A percentile compares a stretch with the other conserved stretches of the same genome.
These are phyloP conservation scores for Solanum chacoense DNA, from an alignment of 305 asterid genomes.

Conservation along the genomic window DNA sequence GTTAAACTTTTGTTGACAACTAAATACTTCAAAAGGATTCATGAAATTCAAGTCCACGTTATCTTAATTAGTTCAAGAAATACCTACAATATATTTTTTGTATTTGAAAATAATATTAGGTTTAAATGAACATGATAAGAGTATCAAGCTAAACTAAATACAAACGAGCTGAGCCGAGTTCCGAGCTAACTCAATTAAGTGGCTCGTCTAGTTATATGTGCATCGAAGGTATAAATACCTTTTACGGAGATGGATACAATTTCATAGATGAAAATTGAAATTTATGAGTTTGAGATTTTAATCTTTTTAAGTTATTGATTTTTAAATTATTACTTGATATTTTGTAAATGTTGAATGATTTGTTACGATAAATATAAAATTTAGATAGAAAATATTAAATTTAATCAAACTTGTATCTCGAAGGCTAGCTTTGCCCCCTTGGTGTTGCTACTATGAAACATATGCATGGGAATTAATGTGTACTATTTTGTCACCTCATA, in stretches of 20 bases:
- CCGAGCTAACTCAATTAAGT: not conserved
- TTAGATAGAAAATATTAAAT: not conserved
- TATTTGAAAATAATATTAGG: not conserved
- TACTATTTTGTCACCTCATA: conserved; percentile 10
- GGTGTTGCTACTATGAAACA: conserved; percentile 4
- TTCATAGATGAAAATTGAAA: no score
- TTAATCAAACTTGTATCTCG: not conserved
- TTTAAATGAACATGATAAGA: no score
- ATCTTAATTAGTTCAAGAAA: not conserved
- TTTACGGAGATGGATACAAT: not conserved
- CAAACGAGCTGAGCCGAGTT: not conserved
- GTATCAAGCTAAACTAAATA: not conserved
- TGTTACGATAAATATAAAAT: not conserved
- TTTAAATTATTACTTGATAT: not conserved
- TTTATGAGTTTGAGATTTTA: not conserved
- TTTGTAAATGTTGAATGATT: not conserved
- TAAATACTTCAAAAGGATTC: no score
- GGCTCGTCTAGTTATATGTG: not conserved
- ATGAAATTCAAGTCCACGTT: no score
- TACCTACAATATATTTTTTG: not conserved
- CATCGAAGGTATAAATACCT: not conserved
- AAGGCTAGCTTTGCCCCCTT: not conserved
- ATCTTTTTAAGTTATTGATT: not conserved
- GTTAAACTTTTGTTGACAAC: no score
- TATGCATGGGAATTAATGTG: conserved; percentile 15